These are phyloP conservation scores for Brassica juncea DNA, from an alignment of 345 rosid genomes.

Conservation along the genomic window DNA sequence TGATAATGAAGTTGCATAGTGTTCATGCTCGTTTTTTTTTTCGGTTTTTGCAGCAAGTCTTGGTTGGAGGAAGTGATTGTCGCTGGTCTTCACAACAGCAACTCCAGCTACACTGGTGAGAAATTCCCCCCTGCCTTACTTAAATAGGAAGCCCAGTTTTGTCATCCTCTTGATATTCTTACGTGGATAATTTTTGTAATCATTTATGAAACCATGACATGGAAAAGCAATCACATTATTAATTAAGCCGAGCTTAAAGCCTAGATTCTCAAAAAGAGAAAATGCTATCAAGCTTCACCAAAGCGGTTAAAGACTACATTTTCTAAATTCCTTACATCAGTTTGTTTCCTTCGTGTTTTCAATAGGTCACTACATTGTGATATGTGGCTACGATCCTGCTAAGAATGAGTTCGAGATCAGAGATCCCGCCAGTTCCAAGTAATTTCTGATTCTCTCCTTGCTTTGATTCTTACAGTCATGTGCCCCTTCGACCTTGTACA, in stretches of 20 bases:
- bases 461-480: neutral
- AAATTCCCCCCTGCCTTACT: neutral
- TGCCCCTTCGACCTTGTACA: neutral
- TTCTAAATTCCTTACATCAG: neutral
- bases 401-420: slow-evolving; percentile 91
- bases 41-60: slow-evolving; percentile 48
- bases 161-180: neutral
- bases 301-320: neutral
- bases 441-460: slow-evolving; percentile 27
- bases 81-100: slow-evolving; percentile 48
- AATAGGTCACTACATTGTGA: slow-evolving; percentile 86
- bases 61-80: slow-evolving; percentile 66
- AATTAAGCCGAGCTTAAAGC: neutral
- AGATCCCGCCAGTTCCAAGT: slow-evolving; percentile 96
- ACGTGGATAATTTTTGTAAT: neutral
- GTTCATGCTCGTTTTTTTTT: neutral
- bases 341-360: slow-evolving; percentile 18
- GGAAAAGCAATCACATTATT: neutral
- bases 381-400: slow-evolving; percentile 79
- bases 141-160: slow-evolving; percentile 9
- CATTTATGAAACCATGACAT: neutral
- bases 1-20: slow-evolving; percentile 6
- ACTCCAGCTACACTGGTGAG: slow-evolving; percentile 74
- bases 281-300: neutral
- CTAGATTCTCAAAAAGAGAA: neutral